These are phyloP conservation scores for Clarkia xantiana DNA, from an alignment of 345 rosid species.

Conservation along the genomic window DNA sequence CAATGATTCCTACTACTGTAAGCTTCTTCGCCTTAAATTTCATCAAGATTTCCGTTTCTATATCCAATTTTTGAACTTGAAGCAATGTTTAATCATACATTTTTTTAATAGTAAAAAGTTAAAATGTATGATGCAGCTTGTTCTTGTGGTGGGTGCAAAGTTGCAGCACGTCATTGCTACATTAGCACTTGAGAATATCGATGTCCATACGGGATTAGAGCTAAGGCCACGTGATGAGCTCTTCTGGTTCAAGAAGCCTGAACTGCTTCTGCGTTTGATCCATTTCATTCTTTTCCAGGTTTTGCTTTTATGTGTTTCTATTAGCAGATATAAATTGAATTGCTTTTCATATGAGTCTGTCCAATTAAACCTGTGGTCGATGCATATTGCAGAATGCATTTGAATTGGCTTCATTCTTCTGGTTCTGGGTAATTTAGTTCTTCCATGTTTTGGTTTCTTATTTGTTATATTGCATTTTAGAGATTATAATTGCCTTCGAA, in stretches of 20 bases:
- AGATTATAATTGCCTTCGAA: no score
- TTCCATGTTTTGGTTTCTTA: no score
- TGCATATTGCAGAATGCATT: constrained; percentile 60
- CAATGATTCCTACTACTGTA: constrained; percentile 70
- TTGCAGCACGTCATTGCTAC: constrained; percentile 88
- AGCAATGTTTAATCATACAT: no score
- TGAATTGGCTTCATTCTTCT: constrained; percentile 87
- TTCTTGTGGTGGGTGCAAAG: constrained; percentile 77
- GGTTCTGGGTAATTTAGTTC: constrained; percentile 67
- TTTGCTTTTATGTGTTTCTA: background rate
- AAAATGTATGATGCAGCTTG: constrained; percentile 29
- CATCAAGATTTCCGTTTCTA: background rate
- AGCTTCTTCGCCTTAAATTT: constrained; percentile 12
- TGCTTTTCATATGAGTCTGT: no score
- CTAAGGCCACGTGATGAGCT: constrained; percentile 85
- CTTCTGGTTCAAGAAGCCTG: constrained; percentile 94
- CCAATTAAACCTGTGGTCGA: background rate
- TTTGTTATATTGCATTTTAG: no score
- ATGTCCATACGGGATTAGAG: constrained; percentile 31
- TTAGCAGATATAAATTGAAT: no score
- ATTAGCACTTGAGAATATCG: constrained; percentile 59
- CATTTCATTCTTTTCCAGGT: constrained; percentile 94
- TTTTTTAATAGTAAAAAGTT: no score
- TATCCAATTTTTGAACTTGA: no score
- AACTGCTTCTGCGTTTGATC: constrained; percentile 56